Conservation (phyloP, 2,329 filamentous ascomycete species). For the Grosmannia clavigera region DNA sequence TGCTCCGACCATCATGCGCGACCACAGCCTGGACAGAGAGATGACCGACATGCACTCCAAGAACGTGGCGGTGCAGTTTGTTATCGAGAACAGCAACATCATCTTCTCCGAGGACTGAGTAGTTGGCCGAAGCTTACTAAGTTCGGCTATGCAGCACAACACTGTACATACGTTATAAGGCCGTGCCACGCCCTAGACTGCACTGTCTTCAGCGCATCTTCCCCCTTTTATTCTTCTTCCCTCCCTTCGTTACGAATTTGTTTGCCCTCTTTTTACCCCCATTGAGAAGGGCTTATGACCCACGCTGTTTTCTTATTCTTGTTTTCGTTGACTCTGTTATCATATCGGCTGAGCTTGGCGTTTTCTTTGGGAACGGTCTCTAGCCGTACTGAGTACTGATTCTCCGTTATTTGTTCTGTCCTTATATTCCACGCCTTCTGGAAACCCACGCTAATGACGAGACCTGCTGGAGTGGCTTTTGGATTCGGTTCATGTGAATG, state of each 20-base stretch:
- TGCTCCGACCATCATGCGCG: slow-evolving; percentile 93
- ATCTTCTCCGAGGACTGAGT: slow-evolving; percentile 51
- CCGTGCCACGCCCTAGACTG: neutral
- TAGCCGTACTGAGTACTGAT: neutral
- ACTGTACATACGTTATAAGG: neutral
- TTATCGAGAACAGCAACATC: slow-evolving; percentile 78
- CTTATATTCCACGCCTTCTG: neutral
- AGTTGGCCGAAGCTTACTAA: neutral
- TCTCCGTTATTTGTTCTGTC: neutral
- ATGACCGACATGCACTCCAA: slow-evolving; percentile 94
- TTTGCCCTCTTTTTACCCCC: neutral
- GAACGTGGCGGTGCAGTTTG: slow-evolving; percentile 81
- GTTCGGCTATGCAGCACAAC: neutral
- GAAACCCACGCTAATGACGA: neutral
- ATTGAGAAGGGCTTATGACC: neutral
- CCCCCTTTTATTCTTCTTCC: slow-evolving; percentile 1
- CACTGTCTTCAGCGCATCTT: neutral
- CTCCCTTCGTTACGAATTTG: neutral
- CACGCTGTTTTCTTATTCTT: neutral
- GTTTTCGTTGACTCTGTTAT: neutral
- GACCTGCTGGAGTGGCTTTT: neutral
- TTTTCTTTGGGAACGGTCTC: slow-evolving; percentile 2
- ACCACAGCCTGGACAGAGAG: slow-evolving; percentile 77
- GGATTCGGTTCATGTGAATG: neutral
- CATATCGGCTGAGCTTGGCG: slow-evolving; percentile 2